Percentiles rank a stretch among this genome's conserved stretches.
Conservation (phyloP, 2,329 filamentous ascomycete genomes). For the Alternaria postmessia region DNA sequence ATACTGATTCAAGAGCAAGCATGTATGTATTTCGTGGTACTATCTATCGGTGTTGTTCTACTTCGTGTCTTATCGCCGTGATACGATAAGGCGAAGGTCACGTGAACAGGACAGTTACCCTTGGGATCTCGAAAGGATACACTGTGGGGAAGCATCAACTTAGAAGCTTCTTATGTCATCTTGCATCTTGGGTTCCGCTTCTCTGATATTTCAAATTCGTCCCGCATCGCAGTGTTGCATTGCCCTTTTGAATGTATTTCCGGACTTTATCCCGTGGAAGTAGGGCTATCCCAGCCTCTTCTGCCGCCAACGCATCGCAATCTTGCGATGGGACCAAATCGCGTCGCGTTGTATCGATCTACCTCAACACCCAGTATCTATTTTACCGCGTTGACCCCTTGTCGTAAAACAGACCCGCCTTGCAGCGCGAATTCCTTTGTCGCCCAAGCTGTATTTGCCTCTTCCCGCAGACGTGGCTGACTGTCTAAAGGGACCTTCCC, state of each 20-base stretch:
- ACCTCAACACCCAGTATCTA: not conserved
- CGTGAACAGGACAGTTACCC: constrained; percentile 12
- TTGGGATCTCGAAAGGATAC: not conserved
- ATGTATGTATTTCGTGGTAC: not conserved
- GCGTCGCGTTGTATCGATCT: not conserved
- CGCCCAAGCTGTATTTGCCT: constrained; percentile 9
- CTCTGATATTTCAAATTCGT: not conserved
- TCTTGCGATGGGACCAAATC: constrained; percentile 6
- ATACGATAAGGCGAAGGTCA: constrained; percentile 16
- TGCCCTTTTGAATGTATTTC: not conserved
- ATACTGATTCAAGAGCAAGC: not conserved
- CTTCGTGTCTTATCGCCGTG: not conserved
- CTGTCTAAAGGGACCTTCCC: constrained; percentile 19
- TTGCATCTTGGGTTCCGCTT: not conserved
- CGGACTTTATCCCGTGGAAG: not conserved
- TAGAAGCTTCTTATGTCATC: not conserved
- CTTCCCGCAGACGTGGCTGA: constrained; percentile 7
- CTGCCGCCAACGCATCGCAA: constrained; percentile 11
- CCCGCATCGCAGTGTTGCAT: not conserved
- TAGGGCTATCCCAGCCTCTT: constrained; percentile 7
- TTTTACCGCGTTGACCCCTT: constrained; percentile 11
- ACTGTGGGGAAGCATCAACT: not conserved
- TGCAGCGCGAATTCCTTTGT: constrained; percentile 4
- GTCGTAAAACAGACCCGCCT: constrained; percentile 13
- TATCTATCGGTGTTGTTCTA: not conserved